Evolutionary conservation across 495 filamentous ascomycete genomes (phyloP).

Genomic region (Sordaria brevicollis): DNA sequence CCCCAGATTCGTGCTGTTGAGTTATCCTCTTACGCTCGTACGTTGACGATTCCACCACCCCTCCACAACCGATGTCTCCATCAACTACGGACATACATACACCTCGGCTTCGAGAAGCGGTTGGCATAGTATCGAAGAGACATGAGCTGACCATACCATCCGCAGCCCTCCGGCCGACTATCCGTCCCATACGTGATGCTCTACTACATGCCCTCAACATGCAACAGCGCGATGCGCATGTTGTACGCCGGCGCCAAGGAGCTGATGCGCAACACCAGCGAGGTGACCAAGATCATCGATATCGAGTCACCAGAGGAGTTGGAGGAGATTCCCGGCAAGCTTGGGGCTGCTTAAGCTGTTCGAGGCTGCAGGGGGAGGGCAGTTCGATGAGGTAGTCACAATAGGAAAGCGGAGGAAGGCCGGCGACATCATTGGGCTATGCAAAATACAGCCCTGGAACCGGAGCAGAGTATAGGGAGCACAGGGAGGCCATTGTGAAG

Average conservation of each 20-base stretch:
- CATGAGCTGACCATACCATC: not conserved
- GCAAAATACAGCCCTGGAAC: too few relatives aligned
- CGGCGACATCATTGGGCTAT: too few relatives aligned
- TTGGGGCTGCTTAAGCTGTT: slow-evolving; percentile 36
- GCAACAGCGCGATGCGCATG: slow-evolving; percentile 77
- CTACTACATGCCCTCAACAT: slow-evolving; percentile 84
- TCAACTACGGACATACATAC: not conserved
- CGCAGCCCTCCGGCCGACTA: slow-evolving; percentile 34
- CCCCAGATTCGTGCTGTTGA: slow-evolving; percentile 80
- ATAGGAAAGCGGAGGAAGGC: not conserved
- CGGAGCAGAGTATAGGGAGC: not conserved
- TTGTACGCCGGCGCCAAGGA: slow-evolving; percentile 93
- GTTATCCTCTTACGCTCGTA: slow-evolving; percentile 80
- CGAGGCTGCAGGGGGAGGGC: too few relatives aligned
- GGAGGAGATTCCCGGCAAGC: slow-evolving; percentile 57
- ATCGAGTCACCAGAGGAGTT: slow-evolving; percentile 68
- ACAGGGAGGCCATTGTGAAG: not conserved
- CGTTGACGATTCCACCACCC: slow-evolving; percentile 6
- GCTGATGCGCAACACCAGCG: slow-evolving; percentile 80
- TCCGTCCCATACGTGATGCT: slow-evolving; percentile 77
- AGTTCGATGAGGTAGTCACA: not conserved
- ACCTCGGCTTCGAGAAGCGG: not conserved
- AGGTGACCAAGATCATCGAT: slow-evolving; percentile 74
- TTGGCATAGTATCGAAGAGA: not conserved
- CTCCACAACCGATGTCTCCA: not conserved